Conservation (phyloP, 352 stramenopile species). For the Globisporangium mamillatum region DNA sequence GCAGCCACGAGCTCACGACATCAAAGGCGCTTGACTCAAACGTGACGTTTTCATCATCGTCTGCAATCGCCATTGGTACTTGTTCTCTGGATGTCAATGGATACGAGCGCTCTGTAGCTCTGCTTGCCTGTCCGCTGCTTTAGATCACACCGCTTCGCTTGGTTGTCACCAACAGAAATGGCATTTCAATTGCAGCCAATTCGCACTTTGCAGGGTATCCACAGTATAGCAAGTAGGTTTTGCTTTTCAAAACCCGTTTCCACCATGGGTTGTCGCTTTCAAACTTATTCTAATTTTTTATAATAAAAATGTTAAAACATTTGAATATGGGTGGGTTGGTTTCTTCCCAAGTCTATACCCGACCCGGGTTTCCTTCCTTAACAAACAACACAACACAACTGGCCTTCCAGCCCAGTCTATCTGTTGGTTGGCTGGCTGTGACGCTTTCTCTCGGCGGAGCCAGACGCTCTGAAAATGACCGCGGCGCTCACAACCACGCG, state of each 20-base stretch:
- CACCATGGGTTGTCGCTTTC: background rate
- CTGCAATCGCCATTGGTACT: conserved; percentile 13
- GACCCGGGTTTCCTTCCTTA: background rate
- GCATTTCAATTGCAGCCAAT: background rate
- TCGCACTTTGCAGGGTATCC: background rate
- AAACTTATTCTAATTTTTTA: background rate
- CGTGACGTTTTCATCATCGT: conserved; percentile 48
- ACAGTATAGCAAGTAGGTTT: background rate
- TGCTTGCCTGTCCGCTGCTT: background rate
- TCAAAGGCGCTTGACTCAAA: conserved; percentile 56
- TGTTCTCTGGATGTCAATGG: background rate
- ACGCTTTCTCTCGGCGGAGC: background rate
- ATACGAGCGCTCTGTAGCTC: background rate
- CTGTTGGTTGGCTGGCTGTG: conserved; percentile 30
- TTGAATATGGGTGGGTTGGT: background rate
- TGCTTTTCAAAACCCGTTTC: background rate
- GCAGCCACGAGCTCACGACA: conserved; percentile 65
- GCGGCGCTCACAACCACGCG: background rate
- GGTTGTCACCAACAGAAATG: background rate
- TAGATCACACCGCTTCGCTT: background rate
- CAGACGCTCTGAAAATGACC: background rate
- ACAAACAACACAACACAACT: background rate
- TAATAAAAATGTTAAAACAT: background rate
- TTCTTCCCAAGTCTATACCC: background rate
- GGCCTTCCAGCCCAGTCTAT: background rate